Conservation (phyloP, 2,329 filamentous ascomycete genomes). For the Ophiostoma novo-ulmi region DNA sequence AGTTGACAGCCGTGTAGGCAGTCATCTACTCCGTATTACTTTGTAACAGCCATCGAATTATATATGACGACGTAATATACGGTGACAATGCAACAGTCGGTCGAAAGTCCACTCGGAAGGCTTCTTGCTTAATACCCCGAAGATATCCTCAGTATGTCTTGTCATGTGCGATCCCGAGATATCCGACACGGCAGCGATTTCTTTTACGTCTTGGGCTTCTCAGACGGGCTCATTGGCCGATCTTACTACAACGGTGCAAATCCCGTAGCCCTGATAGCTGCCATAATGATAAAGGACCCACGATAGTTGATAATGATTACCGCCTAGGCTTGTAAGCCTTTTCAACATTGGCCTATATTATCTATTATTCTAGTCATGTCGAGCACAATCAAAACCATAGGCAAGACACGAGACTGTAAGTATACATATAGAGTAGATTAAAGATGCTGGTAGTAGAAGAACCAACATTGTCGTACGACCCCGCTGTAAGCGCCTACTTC, state of each 20-base stretch:
- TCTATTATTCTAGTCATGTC: no score
- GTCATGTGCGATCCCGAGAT: constrained; percentile 7
- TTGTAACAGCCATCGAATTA: not conserved
- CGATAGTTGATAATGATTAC: not conserved
- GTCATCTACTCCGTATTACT: not conserved
- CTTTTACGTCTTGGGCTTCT: not conserved
- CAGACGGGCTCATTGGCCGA: not conserved
- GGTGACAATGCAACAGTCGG: no score
- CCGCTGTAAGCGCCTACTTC: not conserved
- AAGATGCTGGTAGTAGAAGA: not conserved
- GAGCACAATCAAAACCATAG: no score
- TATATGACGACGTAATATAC: not conserved
- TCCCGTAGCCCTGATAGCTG: not conserved
- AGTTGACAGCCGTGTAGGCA: not conserved
- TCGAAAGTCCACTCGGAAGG: not conserved
- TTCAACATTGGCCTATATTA: not conserved
- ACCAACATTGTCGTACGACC: not conserved
- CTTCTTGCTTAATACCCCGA: no score
- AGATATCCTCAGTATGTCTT: not conserved
- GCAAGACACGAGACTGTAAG: no score
- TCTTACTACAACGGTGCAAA: not conserved
- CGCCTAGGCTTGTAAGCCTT: not conserved
- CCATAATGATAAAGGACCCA: no score
- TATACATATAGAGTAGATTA: not conserved
- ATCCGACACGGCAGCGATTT: not conserved